Evolutionary conservation across 1,139 yeast genomes (phyloP).

Genomic region (Candida sojae): DNA sequence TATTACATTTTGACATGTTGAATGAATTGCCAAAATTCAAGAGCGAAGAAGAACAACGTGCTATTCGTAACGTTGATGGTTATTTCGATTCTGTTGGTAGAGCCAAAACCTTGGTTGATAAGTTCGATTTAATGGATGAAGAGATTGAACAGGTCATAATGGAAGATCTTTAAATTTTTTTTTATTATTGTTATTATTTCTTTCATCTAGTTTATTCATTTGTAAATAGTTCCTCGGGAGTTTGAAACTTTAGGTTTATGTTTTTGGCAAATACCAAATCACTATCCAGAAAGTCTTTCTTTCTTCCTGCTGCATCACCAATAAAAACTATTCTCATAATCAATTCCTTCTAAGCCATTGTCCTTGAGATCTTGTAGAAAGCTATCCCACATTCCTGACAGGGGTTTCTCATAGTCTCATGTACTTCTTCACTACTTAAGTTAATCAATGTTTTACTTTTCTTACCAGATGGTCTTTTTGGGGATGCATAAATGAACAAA

Average conservation of each 20-base stretch:
- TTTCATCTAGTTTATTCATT: neutral
- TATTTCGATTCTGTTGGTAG: conserved; percentile 64
- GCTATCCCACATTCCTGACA: conserved; percentile 66
- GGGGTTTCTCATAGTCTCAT: conserved; percentile 65
- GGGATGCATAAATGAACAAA: conserved; percentile 64
- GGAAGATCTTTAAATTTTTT: conserved; percentile 20
- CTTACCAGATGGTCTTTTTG: conserved; percentile 45
- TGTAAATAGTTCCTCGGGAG: conserved; percentile 65
- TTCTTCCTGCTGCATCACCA: conserved; percentile 97
- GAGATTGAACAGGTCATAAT: conserved; percentile 25
- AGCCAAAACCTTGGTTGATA: conserved; percentile 23
- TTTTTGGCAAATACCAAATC: conserved; percentile 69
- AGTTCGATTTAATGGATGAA: conserved; percentile 25
- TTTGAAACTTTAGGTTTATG: conserved; percentile 52
- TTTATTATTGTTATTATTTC: neutral
- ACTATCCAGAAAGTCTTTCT: conserved; percentile 72
- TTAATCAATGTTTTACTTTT: conserved; percentile 9
- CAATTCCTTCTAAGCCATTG: conserved; percentile 24
- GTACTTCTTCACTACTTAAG: conserved; percentile 32
- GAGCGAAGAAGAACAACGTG: conserved; percentile 31
- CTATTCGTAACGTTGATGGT: conserved; percentile 46
- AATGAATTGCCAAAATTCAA: conserved; percentile 24
- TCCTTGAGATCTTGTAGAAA: conserved; percentile 22
- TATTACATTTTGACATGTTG: conserved; percentile 32
- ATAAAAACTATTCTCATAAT: conserved; percentile 56